Evolutionary conservation across 1,284 basidiomycete genomes (phyloP), one percentile per base, ranked within the genome.

Genomic region (Malassezia brasiliensis): DNA sequence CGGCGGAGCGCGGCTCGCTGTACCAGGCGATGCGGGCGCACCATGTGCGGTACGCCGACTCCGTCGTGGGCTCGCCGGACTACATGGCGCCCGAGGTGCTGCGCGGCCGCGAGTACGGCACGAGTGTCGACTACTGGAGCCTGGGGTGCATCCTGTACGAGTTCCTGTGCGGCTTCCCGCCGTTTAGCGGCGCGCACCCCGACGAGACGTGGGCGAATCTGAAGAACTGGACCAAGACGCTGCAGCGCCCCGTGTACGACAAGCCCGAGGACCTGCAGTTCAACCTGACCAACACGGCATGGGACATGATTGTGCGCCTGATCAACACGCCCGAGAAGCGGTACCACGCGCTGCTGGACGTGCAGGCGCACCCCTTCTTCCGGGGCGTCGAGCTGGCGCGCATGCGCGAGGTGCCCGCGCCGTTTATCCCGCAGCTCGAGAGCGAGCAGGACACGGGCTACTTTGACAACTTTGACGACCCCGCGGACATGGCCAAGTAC

Each of bases 161-260:
- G 77, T 96, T 96, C 77, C 79, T 96, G n/a, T 79, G 77, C 53
- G 77, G 77, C 53, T 98, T 96, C 79, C 94, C 94, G 10, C 94
- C 94, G 0, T 99, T 98, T 79, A 93, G 88, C 50, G 94, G 94
- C 12, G 83, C 86, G 40, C 90, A 86, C 0, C 87, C 91, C 0
- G 93, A 99, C 68, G 94, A 99, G 77, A 99, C 94, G 0, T 99
- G 94, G 90, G 90, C 90, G 19, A 98, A 98, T 76, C 78, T 99
- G 65, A 96, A 96, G 78, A 96, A 96, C 76, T 99, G 94, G 94
- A 83, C 85, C 22, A 87, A 87, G 65, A 71, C 91, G 3, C 80
- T 99, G 4, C 81, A 86, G 19, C 78, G 94, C 60, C 94, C 94
- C 1, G 87, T 94, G 64, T 98, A 98, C 69, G 90, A 96, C 73